Conservation (phyloP, 164 flowering plant genomes). For the Stephania yunnanensis region DNA sequence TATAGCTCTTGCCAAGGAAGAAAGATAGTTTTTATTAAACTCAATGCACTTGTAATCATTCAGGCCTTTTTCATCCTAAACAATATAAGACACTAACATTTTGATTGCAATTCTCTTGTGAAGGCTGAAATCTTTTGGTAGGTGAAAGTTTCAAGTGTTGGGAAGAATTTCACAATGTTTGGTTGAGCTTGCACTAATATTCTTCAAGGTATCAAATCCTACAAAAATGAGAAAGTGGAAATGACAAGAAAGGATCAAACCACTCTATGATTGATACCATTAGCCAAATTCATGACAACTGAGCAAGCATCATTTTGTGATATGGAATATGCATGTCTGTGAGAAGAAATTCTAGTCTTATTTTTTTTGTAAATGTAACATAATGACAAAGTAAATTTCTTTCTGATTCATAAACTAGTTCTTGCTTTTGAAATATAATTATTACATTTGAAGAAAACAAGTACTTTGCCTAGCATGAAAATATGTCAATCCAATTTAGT, state of each 20-base stretch:
- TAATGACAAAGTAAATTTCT: neutral
- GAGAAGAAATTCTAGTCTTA: neutral
- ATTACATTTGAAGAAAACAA: neutral
- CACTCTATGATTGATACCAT: conserved; percentile 79
- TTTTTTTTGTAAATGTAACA: neutral
- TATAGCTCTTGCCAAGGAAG: too few species aligned
- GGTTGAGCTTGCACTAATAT: conserved; percentile 78
- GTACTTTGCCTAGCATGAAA: too few species aligned
- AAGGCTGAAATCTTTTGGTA: conserved; percentile 31
- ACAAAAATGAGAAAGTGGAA: conserved; percentile 89
- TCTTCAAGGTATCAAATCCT: conserved; percentile 77
- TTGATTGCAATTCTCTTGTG: neutral
- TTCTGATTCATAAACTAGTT: neutral
- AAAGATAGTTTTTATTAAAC: too few species aligned
- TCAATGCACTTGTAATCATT: too few species aligned
- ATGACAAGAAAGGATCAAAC: conserved; percentile 84
- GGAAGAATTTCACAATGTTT: conserved; percentile 82
- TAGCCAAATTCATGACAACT: conserved; percentile 90
- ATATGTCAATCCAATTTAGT: neutral
- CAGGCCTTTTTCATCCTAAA: too few species aligned
- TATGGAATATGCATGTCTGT: neutral
- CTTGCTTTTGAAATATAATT: neutral
- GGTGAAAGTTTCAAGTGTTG: conserved; percentile 71
- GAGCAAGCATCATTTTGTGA: conserved; percentile 41
- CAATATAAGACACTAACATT: too few species aligned